Evolutionary conservation across 2,329 filamentous ascomycete species (phyloP), one percentile per base, ranked within the genome.

Genomic region (Cadophora malorum): DNA sequence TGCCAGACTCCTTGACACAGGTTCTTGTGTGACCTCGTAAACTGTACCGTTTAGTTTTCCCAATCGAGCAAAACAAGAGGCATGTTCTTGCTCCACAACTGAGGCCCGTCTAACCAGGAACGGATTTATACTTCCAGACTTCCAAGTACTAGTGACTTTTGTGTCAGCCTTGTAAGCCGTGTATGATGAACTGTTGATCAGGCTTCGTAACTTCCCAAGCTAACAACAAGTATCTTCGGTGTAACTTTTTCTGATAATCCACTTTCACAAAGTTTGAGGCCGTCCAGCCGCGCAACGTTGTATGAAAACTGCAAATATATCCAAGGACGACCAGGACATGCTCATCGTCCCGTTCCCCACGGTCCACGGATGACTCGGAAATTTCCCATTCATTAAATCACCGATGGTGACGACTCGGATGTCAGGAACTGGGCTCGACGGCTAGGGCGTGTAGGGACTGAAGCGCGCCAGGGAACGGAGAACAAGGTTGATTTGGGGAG

Each of bases 171-270:
- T 64, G 62, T 52, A 63, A 38, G 33, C 19, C 12, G 38, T 50
- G 23, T 33, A 35, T 21, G 28, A 65, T 25, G n/a, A 55, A 25
- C 16, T 41, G 53, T 16, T 38, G 10, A 47, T 31, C 38, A 16
- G 9, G 35, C 21, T 19, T 59, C 23, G 50, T 21, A 41, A 41
- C 21, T 59, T 59, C 6, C n/a, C n/a, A 35, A 62, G 25, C 33
- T 38, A 50, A 21, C 16, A 35, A 49, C 59, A 64, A 65, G 63
- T 68, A 63, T 61, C 67, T 38, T 63, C 63, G 63, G 58, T 68
- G 63, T 68, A 66, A 53, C 52, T 63, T 67, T 55, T 55, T 19
- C 6, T 23, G 25, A 47, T 31, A 47, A 49, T 66, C 64, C 64
- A 63, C 58, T 58, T 33, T 59, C 33, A 23, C n/a, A 41, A 10